Evolutionary conservation across 805 yeast genomes (phyloP).

Genomic region (Schwanniomyces yamadae): DNA sequence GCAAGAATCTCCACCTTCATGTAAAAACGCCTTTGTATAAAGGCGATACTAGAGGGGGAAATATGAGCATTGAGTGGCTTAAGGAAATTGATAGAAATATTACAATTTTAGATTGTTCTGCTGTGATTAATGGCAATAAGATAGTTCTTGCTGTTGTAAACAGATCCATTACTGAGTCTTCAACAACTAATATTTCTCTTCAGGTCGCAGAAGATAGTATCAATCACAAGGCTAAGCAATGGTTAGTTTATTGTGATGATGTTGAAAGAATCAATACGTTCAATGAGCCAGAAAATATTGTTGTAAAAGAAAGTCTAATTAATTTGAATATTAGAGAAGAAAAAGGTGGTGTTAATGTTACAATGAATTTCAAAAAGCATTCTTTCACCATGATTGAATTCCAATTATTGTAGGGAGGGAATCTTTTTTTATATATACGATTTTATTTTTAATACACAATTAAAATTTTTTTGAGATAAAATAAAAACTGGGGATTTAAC

Average conservation of each 20-base stretch:
- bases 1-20: conserved; percentile 26
- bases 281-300: conserved; percentile 21
- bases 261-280: conserved; percentile 25
- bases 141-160: conserved; percentile 28
- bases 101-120: conserved; percentile 25
- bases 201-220: conserved; percentile 7
- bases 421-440: too few relatives aligned
- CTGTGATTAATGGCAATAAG: conserved; percentile 19
- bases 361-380: conserved; percentile 16
- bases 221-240: conserved; percentile 12
- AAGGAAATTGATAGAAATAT: conserved; percentile 13
- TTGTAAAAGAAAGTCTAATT: conserved; percentile 14
- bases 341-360: conserved; percentile 13
- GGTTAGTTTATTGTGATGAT: conserved; percentile 27
- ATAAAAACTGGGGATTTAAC: too few relatives aligned
- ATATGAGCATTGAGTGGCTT: conserved; percentile 19
- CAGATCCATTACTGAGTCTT: conserved; percentile 19
- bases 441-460: too few relatives aligned
- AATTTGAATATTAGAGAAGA: conserved; percentile 25
- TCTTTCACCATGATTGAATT: conserved; percentile 14
- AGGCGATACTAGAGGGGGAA: conserved; percentile 22
- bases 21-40: conserved; percentile 24
- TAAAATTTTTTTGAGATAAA: too few relatives aligned
- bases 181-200: conserved; percentile 18
- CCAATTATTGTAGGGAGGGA: too few relatives aligned